Evolutionary conservation across 768 basidiomycete genomes (phyloP).

Genomic region (Antrodiella citrinella): DNA sequence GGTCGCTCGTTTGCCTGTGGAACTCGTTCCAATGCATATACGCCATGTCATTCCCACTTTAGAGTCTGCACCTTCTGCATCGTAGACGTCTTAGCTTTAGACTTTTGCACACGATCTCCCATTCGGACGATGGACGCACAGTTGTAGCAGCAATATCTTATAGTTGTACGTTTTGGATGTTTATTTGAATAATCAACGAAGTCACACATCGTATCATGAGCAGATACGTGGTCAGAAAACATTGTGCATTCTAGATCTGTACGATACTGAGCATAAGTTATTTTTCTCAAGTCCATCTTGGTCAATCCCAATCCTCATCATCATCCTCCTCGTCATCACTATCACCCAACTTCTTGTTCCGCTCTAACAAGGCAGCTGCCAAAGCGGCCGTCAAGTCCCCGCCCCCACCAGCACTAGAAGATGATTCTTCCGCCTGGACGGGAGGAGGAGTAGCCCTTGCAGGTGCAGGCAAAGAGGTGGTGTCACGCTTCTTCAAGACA

Average conservation of each 20-base stretch:
- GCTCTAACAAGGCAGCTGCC: conserved; percentile 71
- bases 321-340: conserved; percentile 37
- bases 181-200: no score
- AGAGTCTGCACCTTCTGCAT: no score
- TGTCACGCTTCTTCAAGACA: conserved; percentile 53
- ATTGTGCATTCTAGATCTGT: no score
- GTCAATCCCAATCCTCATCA: conserved; percentile 24
- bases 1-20: conserved; percentile 54
- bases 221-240: no score
- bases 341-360: conserved; percentile 85
- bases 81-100: no score
- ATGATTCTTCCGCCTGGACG: conserved; percentile 24
- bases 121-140: no score
- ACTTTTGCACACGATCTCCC: no score
- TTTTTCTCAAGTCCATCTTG: no score
- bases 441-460: conserved; percentile 27
- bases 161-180: no score
- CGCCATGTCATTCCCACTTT: conserved; percentile 52
- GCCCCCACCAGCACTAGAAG: conserved; percentile 26
- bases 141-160: no score
- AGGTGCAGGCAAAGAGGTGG: conserved; percentile 14
- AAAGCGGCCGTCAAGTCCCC: conserved; percentile 77
- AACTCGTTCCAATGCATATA: conserved; percentile 60
- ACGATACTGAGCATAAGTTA: no score
- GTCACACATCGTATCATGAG: no score